Percentiles rank a stretch among this genome's conserved stretches.
Evolutionary conservation across 2,329 filamentous ascomycete species (phyloP).

Genomic region (Pseudopyrenochaeta lycopersici): DNA sequence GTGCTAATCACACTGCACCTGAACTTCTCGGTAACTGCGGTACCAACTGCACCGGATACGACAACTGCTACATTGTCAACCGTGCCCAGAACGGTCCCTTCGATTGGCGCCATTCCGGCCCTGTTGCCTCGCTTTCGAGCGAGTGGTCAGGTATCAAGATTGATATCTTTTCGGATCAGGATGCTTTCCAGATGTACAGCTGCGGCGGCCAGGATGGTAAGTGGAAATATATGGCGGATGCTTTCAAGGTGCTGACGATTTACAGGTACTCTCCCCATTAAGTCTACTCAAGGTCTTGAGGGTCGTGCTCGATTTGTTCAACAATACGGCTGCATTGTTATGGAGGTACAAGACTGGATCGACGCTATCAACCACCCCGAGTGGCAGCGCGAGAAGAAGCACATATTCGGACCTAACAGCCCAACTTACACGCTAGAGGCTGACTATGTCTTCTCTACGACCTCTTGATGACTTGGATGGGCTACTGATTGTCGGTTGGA

Average conservation of each 20-base stretch:
- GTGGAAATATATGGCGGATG: neutral
- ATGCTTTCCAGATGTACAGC: constrained; percentile 87
- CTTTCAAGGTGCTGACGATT: constrained; percentile 10
- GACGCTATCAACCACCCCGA: constrained; percentile 91
- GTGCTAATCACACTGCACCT: constrained; percentile 70
- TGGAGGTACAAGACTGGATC: constrained; percentile 94
- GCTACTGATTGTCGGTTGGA: neutral
- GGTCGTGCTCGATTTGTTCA: constrained; percentile 69
- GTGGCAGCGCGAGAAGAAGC: constrained; percentile 73
- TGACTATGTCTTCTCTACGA: constrained; percentile 54
- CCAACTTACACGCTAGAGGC: constrained; percentile 56
- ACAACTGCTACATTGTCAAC: constrained; percentile 76
- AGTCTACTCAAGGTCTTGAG: constrained; percentile 73
- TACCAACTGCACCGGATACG: constrained; percentile 83
- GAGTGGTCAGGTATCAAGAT: constrained; percentile 83
- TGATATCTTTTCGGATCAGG: constrained; percentile 83
- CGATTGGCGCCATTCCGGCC: constrained; percentile 69
- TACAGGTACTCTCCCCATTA: constrained; percentile 66
- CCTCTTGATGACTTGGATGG: constrained; percentile 6
- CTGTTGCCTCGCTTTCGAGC: constrained; percentile 72
- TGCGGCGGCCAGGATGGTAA: constrained; percentile 79
- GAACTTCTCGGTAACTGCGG: constrained; percentile 80
- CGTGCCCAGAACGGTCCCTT: constrained; percentile 65
- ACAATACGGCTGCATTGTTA: constrained; percentile 84
- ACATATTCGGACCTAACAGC: constrained; percentile 59